These are phyloP conservation scores for Podaxis pistillaris DNA, from an alignment of 768 basidiomycete genomes.

Conservation along the genomic window DNA sequence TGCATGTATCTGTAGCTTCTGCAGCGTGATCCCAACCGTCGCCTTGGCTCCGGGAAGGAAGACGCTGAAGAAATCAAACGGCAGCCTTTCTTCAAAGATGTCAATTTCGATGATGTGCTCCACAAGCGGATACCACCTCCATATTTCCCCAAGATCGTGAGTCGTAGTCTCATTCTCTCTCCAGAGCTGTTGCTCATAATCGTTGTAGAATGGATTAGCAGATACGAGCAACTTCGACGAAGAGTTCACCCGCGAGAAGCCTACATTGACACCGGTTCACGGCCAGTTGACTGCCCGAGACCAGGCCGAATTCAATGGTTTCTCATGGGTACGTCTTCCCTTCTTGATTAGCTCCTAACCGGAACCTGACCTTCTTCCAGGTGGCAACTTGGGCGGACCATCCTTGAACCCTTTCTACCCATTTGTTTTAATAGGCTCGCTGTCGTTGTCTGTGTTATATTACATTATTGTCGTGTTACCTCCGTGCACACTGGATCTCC, in stretches of 20 bases:
- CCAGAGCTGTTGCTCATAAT: background rate
- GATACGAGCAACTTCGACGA: constrained; percentile 95
- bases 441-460: constrained; percentile 22
- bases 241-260: constrained; percentile 96
- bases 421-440: constrained; percentile 10
- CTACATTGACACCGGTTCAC: constrained; percentile 96
- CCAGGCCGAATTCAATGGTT: constrained; percentile 95
- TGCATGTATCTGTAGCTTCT: constrained; percentile 56
- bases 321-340: constrained; percentile 74
- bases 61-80: constrained; percentile 98
- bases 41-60: constrained; percentile 86
- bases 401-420: constrained; percentile 26
- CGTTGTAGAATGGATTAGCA: constrained; percentile 69
- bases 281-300: constrained; percentile 87
- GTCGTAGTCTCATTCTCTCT: constrained; percentile 25
- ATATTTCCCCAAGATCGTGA: constrained; percentile 94
- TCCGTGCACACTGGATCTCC: constrained; percentile 13
- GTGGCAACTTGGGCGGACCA: constrained; percentile 63
- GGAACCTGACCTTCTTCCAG: constrained; percentile 21
- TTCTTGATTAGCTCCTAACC: constrained; percentile 8
- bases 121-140: constrained; percentile 97
- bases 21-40: constrained; percentile 86
- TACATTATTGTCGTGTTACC: constrained; percentile 25
- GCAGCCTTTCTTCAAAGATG: constrained; percentile 98
- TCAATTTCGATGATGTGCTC: constrained; percentile 95